phyloP scores from a whole-genome alignment of 768 basidiomycete genomes.

The Hypholoma sublateritium region DNA sequence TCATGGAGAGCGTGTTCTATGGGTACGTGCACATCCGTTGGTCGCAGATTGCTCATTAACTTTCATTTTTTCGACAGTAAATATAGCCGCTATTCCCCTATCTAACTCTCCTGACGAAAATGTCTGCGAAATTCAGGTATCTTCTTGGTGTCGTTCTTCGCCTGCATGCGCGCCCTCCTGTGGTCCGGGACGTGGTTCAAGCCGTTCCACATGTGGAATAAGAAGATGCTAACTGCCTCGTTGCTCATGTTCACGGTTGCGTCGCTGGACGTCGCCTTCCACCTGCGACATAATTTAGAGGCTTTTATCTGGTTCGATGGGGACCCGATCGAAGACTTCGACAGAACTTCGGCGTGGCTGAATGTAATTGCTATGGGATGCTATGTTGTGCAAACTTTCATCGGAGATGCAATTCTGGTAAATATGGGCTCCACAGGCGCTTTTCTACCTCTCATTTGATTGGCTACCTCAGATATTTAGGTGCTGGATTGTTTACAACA shows the following conservation, averaged over 20 bases:
- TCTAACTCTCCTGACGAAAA: too few species aligned
- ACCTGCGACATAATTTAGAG: slow-evolving; percentile 39
- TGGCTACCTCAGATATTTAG: slow-evolving; percentile 30
- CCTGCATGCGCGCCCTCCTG: slow-evolving; percentile 33
- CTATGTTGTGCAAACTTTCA: slow-evolving; percentile 41
- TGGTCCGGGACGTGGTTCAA: slow-evolving; percentile 30
- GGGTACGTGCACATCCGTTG: slow-evolving; percentile 23
- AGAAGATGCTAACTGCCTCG: slow-evolving; percentile 36
- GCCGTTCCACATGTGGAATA: slow-evolving; percentile 22
- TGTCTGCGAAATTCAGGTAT: slow-evolving; percentile 25
- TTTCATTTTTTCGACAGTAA: too few species aligned
- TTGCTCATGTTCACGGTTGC: slow-evolving; percentile 39
- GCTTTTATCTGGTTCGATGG: slow-evolving; percentile 37
- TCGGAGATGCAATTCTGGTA: slow-evolving; percentile 45
- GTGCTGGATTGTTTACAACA: slow-evolving; percentile 36
- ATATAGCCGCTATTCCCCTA: too few species aligned
- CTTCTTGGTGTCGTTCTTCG: slow-evolving; percentile 35
- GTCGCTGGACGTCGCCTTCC: slow-evolving; percentile 40
- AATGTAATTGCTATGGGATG: slow-evolving; percentile 41
- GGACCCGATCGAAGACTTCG: slow-evolving; percentile 32
- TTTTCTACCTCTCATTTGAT: background rate
- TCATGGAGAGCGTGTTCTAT: slow-evolving; percentile 40
- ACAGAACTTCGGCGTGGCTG: slow-evolving; percentile 36
- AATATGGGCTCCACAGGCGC: background rate
- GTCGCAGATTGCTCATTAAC: background rate